These are phyloP conservation scores for Trapa bicornis DNA, from an alignment of 345 rosid genomes.

Conservation along the genomic window DNA sequence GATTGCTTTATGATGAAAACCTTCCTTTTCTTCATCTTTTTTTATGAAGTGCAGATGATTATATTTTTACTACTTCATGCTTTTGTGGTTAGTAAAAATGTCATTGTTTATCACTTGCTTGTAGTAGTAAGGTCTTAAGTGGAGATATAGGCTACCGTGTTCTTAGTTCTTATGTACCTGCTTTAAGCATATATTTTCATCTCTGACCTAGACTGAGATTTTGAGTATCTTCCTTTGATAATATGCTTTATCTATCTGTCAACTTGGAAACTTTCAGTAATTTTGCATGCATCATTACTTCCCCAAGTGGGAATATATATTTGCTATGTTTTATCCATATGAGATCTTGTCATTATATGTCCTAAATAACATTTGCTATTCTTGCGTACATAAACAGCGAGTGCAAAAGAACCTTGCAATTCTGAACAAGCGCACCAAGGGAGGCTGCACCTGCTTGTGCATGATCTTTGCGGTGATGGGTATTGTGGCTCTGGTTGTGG, in stretches of 20 bases:
- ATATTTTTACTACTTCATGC: not conserved
- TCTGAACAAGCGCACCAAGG: conserved; percentile 81
- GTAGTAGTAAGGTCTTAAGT: not conserved
- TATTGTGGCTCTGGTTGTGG: conserved; percentile 63
- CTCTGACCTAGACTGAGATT: not conserved
- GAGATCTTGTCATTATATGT: not conserved
- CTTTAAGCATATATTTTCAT: not conserved
- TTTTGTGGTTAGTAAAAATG: not conserved
- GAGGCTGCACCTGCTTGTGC: conserved; percentile 84
- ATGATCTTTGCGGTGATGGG: conserved; percentile 70
- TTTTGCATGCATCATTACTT: not conserved
- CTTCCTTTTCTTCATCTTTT: not conserved
- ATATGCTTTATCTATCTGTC: not conserved
- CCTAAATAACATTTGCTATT: not conserved
- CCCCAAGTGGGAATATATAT: not conserved
- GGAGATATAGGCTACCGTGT: not conserved
- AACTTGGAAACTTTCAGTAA: not conserved
- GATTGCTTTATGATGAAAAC: not conserved
- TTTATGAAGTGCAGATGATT: not conserved
- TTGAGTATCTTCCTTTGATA: not conserved
- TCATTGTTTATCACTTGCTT: not conserved
- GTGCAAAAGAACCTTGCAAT: conserved; percentile 86
- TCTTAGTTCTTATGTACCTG: not conserved
- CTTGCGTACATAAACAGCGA: conserved; percentile 37
- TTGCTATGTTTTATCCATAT: not conserved